A percentile compares a stretch with the other conserved stretches of the same genome.
Conservation (phyloP, 495 filamentous ascomycete genomes). For the Tetracladium marchalianum region DNA sequence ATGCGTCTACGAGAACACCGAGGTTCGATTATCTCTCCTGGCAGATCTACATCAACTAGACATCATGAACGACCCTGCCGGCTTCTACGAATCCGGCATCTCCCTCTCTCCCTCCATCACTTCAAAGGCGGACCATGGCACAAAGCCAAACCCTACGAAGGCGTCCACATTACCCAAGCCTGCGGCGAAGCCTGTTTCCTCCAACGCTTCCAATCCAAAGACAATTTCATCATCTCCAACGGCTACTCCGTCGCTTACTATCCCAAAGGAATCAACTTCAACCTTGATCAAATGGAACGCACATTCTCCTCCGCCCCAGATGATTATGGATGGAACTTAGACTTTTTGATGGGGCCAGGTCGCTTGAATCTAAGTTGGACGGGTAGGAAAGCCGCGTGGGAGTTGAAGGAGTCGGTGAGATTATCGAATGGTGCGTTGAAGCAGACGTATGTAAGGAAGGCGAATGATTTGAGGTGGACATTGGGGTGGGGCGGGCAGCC, state of each 20-base stretch:
- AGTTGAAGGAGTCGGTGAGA: constrained; percentile 34
- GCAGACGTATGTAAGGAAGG: constrained; percentile 36
- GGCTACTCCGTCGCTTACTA: constrained; percentile 19
- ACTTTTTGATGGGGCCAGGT: constrained; percentile 41
- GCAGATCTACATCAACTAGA: constrained; percentile 32
- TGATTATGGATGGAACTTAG: constrained; percentile 37
- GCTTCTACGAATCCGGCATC: constrained; percentile 20
- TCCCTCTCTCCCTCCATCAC: constrained; percentile 17
- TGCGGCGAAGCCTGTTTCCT: constrained; percentile 19
- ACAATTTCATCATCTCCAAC: constrained; percentile 20
- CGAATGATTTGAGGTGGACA: constrained; percentile 39
- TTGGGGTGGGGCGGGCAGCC: constrained; percentile 24
- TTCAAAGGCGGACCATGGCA: constrained; percentile 21
- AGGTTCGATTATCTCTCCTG: constrained; percentile 38
- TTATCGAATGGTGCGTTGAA: constrained; percentile 32
- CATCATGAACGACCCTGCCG: constrained; percentile 16
- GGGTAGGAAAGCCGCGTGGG: constrained; percentile 43
- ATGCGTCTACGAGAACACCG: constrained; percentile 44
- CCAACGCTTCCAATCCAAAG: constrained; percentile 16
- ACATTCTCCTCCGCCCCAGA: constrained; percentile 15
- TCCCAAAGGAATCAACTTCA: constrained; percentile 19
- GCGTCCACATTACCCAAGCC: constrained; percentile 13
- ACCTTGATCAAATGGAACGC: constrained; percentile 16
- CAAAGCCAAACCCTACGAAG: constrained; percentile 10
- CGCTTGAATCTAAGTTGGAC: constrained; percentile 33